Percentiles rank a stretch among this genome's conserved stretches.
Conservation (phyloP, 1,284 basidiomycete genomes). For the Pseudozyma hubeiensis region DNA sequence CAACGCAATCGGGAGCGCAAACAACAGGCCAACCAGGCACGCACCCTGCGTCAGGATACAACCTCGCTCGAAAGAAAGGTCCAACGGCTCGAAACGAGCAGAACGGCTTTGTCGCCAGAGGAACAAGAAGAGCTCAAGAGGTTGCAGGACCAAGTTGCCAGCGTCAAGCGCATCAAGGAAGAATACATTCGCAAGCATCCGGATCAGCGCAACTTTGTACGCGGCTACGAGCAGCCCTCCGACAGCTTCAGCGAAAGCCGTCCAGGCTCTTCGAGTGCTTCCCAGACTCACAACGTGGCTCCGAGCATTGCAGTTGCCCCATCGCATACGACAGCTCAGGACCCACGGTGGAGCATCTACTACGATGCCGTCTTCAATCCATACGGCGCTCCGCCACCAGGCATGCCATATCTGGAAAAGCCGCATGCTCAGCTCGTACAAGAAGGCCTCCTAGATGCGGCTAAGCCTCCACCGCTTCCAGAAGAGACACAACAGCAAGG, state of each 20-base stretch:
- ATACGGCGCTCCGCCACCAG: conserved; percentile 92
- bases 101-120: conserved; percentile 19
- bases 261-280: background rate
- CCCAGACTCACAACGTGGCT: background rate
- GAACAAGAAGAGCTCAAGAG: conserved; percentile 46
- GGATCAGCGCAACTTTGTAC: conserved; percentile 84
- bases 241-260: background rate
- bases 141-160: conserved; percentile 43
- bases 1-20: conserved; percentile 65
- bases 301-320: background rate
- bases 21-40: conserved; percentile 57
- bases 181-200: conserved; percentile 84
- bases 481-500: conserved; percentile 17
- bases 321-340: background rate
- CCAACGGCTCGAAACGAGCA: conserved; percentile 35
- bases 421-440: conserved; percentile 36
- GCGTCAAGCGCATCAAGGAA: conserved; percentile 55
- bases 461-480: conserved; percentile 36
- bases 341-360: conserved; percentile 78
- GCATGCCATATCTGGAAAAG: conserved; percentile 88
- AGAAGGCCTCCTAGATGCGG: conserved; percentile 43
- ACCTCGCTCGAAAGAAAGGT: conserved; percentile 51
- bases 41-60: conserved; percentile 37
- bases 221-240: conserved; percentile 60
- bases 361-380: conserved; percentile 94